A percentile compares a stretch with the other conserved stretches of the same genome.
Conservation (phyloP, 306 rosid genomes). For the Sechiopsis laciniata region DNA sequence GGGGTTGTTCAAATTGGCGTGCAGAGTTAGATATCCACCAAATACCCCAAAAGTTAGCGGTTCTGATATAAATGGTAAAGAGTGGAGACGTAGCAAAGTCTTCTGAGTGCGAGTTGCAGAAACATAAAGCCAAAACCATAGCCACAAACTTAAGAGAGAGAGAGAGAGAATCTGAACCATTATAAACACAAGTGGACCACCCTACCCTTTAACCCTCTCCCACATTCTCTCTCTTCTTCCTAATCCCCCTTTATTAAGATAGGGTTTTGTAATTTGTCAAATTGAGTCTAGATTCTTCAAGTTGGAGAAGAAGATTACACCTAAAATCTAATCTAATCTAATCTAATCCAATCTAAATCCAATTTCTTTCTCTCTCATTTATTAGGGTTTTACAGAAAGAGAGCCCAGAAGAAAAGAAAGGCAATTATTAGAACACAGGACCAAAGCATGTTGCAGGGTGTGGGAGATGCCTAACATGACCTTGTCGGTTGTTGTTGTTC, state of each 20-base stretch:
- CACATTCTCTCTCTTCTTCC: too few relatives aligned
- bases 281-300: too few relatives aligned
- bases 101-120: conserved; percentile 10
- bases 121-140: not conserved
- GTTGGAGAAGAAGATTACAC: too few relatives aligned
- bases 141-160: conserved; percentile 25
- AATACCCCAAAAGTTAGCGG: conserved; percentile 19
- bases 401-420: conserved; percentile 23
- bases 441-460: conserved; percentile 45
- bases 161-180: conserved; percentile 45
- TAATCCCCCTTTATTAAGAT: too few relatives aligned
- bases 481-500: conserved; percentile 62
- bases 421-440: conserved; percentile 62
- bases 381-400: conserved; percentile 32
- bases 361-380: conserved; percentile 21
- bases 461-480: conserved; percentile 67
- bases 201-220: conserved; percentile 31
- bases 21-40: conserved; percentile 22
- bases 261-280: too few relatives aligned
- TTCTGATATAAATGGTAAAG: conserved; percentile 19
- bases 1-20: conserved; percentile 18
- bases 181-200: conserved; percentile 41
- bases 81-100: conserved; percentile 17
- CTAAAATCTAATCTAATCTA: too few relatives aligned
- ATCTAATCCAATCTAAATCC: too few relatives aligned